These are phyloP conservation scores for Inosperma sp. DNA, from an alignment of 768 basidiomycete species.

Conservation along the genomic window DNA sequence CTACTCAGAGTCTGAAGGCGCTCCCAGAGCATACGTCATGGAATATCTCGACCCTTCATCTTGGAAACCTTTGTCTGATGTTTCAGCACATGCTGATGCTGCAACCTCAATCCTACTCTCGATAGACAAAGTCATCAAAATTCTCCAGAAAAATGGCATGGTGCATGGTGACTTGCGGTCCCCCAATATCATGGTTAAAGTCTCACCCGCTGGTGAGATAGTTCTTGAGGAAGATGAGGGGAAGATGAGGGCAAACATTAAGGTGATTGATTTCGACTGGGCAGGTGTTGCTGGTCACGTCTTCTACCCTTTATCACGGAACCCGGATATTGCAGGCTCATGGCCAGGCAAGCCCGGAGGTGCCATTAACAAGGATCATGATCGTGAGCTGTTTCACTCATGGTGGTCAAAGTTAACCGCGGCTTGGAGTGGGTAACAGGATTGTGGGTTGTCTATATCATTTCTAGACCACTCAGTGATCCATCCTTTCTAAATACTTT, in stretches of 20 bases:
- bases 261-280: no score
- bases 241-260: neutral
- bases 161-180: neutral
- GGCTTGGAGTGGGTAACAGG: no score
- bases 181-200: no score
- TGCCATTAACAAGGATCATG: neutral
- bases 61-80: neutral
- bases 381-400: neutral
- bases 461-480: no score
- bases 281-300: no score
- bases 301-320: neutral
- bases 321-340: neutral
- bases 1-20: neutral
- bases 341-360: neutral
- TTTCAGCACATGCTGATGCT: neutral
- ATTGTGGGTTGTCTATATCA: no score
- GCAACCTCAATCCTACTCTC: neutral
- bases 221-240: no score
- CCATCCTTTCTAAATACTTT: no score
- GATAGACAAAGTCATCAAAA: neutral
- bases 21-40: neutral
- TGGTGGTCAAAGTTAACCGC: no score
- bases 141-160: neutral
- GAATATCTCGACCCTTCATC: no score
- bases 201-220: neutral